Evolutionary conservation across 1,139 yeast genomes (phyloP).

Genomic region (Kodamaea fungicola): DNA sequence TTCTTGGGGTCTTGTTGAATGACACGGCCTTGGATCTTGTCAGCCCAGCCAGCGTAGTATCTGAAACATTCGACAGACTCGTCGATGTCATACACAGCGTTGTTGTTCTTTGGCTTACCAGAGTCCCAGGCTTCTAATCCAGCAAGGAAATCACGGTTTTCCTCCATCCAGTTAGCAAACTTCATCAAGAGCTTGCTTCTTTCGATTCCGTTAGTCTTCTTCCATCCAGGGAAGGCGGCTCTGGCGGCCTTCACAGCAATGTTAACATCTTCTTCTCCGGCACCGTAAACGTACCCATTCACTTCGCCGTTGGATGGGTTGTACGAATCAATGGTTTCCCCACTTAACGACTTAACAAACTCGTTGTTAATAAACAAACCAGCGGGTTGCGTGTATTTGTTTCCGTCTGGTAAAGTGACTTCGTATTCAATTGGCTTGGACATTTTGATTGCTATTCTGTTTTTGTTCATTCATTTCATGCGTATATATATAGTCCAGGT

Average conservation of each 20-base stretch:
- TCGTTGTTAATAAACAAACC: conserved; percentile 84
- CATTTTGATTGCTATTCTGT: conserved; percentile 12
- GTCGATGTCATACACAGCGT: conserved; percentile 54
- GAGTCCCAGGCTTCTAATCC: conserved; percentile 78
- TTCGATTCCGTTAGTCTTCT: conserved; percentile 42
- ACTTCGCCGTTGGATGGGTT: conserved; percentile 68
- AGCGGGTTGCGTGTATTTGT: conserved; percentile 57
- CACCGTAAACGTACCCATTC: conserved; percentile 66
- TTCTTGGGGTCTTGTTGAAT: conserved; percentile 65
- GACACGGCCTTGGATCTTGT: conserved; percentile 67
- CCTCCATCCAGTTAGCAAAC: conserved; percentile 58
- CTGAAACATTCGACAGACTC: conserved; percentile 56
- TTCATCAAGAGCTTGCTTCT: conserved; percentile 55
- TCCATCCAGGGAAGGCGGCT: conserved; percentile 62
- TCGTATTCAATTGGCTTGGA: conserved; percentile 38
- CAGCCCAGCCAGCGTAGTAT: conserved; percentile 85
- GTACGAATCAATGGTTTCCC: conserved; percentile 59
- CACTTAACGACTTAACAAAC: conserved; percentile 60
- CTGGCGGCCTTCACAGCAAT: conserved; percentile 73
- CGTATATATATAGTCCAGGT: no score
- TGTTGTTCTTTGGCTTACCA: conserved; percentile 62
- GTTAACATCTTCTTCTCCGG: conserved; percentile 67
- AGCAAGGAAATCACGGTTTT: conserved; percentile 54
- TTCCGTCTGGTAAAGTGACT: conserved; percentile 55
- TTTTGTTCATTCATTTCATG: no score